Base-by-base conservation (phyloP, 2,329 filamentous ascomycete species). In the Epichloe uncinata region DNA sequence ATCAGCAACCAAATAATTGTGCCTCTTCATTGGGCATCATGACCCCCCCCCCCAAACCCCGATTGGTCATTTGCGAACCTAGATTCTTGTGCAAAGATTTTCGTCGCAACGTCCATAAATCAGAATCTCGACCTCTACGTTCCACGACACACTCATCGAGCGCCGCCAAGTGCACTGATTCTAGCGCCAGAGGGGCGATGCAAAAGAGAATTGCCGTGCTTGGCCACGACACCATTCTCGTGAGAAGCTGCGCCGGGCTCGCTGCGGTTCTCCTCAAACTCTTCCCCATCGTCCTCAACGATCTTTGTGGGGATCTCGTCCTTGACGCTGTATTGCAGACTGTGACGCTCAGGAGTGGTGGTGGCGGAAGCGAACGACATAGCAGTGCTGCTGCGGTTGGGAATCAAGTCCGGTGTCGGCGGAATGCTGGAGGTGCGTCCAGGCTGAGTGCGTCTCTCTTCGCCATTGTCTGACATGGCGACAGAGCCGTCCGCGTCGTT, bases 251-350 rank as follows among this genome's bases (percentile, higher is more conserved):
- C 60, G 56, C 79, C 77, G 52, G 63, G 64, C 53, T 81, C 77
- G 59, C 75, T 79, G 58, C 73, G 69, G 52, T 64, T 61, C 51
- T 73, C 72, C 56, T 72, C 66, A 52, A 73, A 69, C 56, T 79
- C 77, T 62, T 93, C 87, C 58, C 88, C 84, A 55, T 94, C 87
- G 61, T 90, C 85, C 71, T 95, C 87, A 53, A 95, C 77, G 59
- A 97, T 96, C 72, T 91, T 93, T 48, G 89, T 95, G 6, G 90
- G 90, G 56, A 96, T 82, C 55, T 95, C 87, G 56, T 86, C 82
- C 58, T 81, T 75, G 51, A 83, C 77, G 58, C 81, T 78, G 68
- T 90, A 94, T 68, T 94, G 87, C 65, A 91, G 82, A 67, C 87
- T 94, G 59, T 84, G 77, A 50, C 91, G 79, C 71, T 97, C 91